Evolutionary conservation across 139 green algal species (phyloP).

Genomic region (Cymbomonas tetramitiformis): DNA sequence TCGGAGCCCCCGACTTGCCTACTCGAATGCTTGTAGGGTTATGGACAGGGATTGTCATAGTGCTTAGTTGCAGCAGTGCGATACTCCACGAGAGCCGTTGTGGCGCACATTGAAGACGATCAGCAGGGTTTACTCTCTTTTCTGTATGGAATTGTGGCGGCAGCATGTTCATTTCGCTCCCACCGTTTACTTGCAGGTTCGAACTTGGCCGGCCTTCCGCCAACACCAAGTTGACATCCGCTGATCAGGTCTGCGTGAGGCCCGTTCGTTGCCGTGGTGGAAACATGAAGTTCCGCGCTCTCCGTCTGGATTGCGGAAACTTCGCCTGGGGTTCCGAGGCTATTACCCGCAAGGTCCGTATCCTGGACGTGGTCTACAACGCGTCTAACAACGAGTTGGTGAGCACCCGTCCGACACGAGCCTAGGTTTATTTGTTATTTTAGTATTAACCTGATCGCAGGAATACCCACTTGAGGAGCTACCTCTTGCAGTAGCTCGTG

Average conservation of each 20-base stretch:
- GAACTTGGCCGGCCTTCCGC: constrained; percentile 85
- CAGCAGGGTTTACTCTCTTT: constrained; percentile 8
- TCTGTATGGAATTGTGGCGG: not conserved
- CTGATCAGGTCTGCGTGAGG: constrained; percentile 64
- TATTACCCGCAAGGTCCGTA: constrained; percentile 79
- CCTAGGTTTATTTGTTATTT: too few relatives aligned
- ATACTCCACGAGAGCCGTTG: too few relatives aligned
- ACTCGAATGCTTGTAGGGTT: too few relatives aligned
- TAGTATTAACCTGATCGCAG: too few relatives aligned
- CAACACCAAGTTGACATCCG: constrained; percentile 84
- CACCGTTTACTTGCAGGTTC: constrained; percentile 52
- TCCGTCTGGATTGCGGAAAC: constrained; percentile 90
- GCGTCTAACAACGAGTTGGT: constrained; percentile 99
- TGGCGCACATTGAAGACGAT: too few relatives aligned
- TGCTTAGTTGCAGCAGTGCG: too few relatives aligned
- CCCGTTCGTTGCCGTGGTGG: constrained; percentile 78
- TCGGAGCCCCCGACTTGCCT: too few relatives aligned
- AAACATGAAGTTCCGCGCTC: constrained; percentile 93
- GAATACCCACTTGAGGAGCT: too few relatives aligned
- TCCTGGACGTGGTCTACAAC: constrained; percentile 96
- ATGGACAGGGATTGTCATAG: too few relatives aligned
- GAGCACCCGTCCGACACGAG: too few relatives aligned
- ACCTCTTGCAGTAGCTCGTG: too few relatives aligned
- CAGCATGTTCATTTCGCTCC: not conserved
- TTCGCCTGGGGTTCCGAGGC: constrained; percentile 84